A percentile compares a stretch with the other conserved stretches of the same genome.
Evolutionary conservation across 2,329 filamentous ascomycete species (phyloP).

Genomic region (Talaromyces sp.): DNA sequence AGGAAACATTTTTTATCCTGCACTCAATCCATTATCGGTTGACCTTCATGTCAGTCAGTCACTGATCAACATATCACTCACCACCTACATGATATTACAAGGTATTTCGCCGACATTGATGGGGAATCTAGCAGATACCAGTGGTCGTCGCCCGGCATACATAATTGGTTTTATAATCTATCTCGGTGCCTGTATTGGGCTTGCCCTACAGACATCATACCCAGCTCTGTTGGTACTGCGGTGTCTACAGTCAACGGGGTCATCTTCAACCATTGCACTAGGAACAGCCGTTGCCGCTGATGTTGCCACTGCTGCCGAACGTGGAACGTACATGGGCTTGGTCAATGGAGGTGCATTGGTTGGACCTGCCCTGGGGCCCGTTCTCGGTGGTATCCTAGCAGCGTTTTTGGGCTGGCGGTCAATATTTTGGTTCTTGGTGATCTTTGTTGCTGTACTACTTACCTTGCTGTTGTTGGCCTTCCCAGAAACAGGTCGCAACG

Average conservation of each 20-base stretch:
- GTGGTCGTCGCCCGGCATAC: slow-evolving; percentile 52
- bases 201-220: slow-evolving; percentile 35
- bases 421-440: slow-evolving; percentile 34
- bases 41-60: slow-evolving; percentile 38
- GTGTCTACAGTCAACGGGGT: slow-evolving; percentile 36
- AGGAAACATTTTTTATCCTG: slow-evolving; percentile 44
- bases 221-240: slow-evolving; percentile 34
- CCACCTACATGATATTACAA: slow-evolving; percentile 51
- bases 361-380: slow-evolving; percentile 33
- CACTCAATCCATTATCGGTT: slow-evolving; percentile 37
- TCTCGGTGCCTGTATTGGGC: slow-evolving; percentile 36
- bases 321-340: slow-evolving; percentile 43
- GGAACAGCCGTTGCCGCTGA: slow-evolving; percentile 39
- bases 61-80: slow-evolving; percentile 44
- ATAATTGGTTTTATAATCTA: slow-evolving; percentile 49
- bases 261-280: slow-evolving; percentile 39
- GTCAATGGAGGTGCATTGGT: slow-evolving; percentile 18
- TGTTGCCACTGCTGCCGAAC: slow-evolving; percentile 34
- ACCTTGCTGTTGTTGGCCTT: slow-evolving; percentile 33
- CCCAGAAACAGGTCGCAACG: slow-evolving; percentile 36
- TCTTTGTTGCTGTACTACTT: slow-evolving; percentile 35
- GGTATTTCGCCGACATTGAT: slow-evolving; percentile 52
- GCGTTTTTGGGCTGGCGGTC: slow-evolving; percentile 38
- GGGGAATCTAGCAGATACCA: slow-evolving; percentile 49
- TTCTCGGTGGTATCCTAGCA: slow-evolving; percentile 33